Evolutionary conservation across 2,329 filamentous ascomycete genomes (phyloP), one percentile per base, ranked within the genome.

Genomic region (Colletotrichum tabaci): DNA sequence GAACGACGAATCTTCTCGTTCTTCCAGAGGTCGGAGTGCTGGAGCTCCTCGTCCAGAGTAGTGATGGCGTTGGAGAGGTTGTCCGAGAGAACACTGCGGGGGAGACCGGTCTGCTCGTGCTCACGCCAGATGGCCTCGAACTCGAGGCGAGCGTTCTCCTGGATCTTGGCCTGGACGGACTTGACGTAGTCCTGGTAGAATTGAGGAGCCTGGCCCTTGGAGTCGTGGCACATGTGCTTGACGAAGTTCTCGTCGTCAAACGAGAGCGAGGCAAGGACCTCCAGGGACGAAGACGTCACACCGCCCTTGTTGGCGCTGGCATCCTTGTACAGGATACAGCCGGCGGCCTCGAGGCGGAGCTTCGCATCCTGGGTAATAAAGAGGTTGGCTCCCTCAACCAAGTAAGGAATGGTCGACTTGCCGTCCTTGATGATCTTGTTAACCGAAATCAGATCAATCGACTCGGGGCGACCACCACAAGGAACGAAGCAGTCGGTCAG

Each of bases 301-400:
- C 96, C 96, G 75, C 96, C 96, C 88, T 99, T 99, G 89, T 99
- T 99, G 67, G 96, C 95, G 47, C 94, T 98, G 6, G 96, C 96
- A 82, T 99, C 96, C 86, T 99, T 99, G 91, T 95, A 98, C 50
- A 99, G 84, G 77, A 98, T 91, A 79, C 94, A 97, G 72, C 96
- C 96, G n/a, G 96, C 95, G 77, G 94, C 92, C 85, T 99, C 96
- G 16, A 99, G 90, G 30, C 95, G 93, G 66, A 98, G 89, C 86
- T 98, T 98, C 77, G 96, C 96, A 78, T 99, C 96, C 83, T 99
- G 96, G 0, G 96, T 98, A 84, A 99, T 97, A 89, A 99, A 99
- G 66, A 99, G 87, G 82, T 98, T 99, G 82, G 96, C 96, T 64
- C 96, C 96, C 84, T 99, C 96, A 55, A 99, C 96, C 65, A 99